Evolutionary conservation across 2,329 filamentous ascomycete genomes (phyloP), one percentile per base, ranked within the genome.

Genomic region (Biscogniauxia marginata): DNA sequence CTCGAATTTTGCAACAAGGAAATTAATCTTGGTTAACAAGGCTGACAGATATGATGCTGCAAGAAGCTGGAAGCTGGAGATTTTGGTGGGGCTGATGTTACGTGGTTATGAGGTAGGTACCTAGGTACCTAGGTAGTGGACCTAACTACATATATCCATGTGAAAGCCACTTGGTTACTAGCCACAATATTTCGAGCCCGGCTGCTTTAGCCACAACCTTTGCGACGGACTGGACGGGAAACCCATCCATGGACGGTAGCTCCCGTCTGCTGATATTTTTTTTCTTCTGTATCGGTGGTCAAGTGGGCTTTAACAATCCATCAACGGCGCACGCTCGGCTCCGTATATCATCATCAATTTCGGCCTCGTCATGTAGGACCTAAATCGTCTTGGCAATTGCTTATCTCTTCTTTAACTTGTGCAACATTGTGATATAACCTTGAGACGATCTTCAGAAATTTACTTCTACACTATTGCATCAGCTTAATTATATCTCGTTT

Each of bases 11-110:
- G 52, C 56, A 47, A 56, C 49, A 57, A 46, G 46, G 52, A 53
- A 60, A 52, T 24, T 54, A 39, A 39, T 39, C 11, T 39, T 39
- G 49, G 22, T 16, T 18, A 19, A 19, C 11, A 11, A 23, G 46
- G 20, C 23, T 51, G 58, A 46, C 55, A 39, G 30, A 39, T 39
- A 49, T 46, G 55, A 34, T 48, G 51, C 48, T 30, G 20, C 13
- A 39, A 39, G 30, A 39, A 52, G 48, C 48, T 56, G 50, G 50
- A 49, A 55, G 52, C 53, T 58, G 19, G 16, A 53, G 34, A 45
- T 45, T 51, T 55, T 58, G 39, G 50, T 58, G 53, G 53, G 53
- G 54, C 46, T 11, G 53, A 50, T 52, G 25, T 8, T 39, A 39
- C 6, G 4, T 34, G n/a, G 3, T n/a, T n/a, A n/a, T n/a, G n/a